Evolutionary conservation across 2,329 filamentous ascomycete species (phyloP).

Genomic region (Tolypocladium inflatum): DNA sequence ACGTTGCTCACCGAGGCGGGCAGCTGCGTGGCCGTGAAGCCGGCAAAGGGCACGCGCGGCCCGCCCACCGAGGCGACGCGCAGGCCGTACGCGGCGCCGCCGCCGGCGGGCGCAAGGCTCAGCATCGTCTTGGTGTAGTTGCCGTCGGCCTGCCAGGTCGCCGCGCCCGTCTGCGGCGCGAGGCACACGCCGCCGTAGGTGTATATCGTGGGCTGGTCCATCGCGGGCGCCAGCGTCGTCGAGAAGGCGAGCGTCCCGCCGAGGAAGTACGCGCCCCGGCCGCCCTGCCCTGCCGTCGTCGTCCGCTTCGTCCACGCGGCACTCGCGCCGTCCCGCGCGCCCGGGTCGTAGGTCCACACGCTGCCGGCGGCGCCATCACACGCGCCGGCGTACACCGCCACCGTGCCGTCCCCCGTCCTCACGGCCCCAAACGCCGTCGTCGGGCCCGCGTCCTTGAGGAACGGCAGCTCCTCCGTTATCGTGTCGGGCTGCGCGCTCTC

Average conservation of each 20-base stretch:
- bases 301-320: constrained; percentile 18
- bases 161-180: constrained; percentile 23
- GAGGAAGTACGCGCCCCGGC: constrained; percentile 37
- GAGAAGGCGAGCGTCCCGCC: constrained; percentile 59
- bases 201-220: constrained; percentile 52
- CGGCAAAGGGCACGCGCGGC: constrained; percentile 70
- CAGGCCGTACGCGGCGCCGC: constrained; percentile 22
- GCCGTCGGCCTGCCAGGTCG: constrained; percentile 56
- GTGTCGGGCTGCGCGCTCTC: constrained; percentile 31
- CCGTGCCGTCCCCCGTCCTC: constrained; percentile 56
- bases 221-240: constrained; percentile 40
- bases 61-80: constrained; percentile 37
- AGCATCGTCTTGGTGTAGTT: constrained; percentile 77
- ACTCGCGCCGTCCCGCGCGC: constrained; percentile 18
- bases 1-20: constrained; percentile 60
- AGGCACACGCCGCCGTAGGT: constrained; percentile 90
- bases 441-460: constrained; percentile 38
- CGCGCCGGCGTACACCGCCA: constrained; percentile 66
- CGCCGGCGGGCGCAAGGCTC: constrained; percentile 41
- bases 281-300: constrained; percentile 9
- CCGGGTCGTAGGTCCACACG: constrained; percentile 59
- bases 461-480: constrained; percentile 51
- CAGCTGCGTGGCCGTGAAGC: constrained; percentile 73
- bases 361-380: constrained; percentile 49
- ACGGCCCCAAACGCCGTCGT: constrained; percentile 57